Conservation (phyloP, 2,329 filamentous ascomycete genomes). For the Plectosphaerella sp. region DNA sequence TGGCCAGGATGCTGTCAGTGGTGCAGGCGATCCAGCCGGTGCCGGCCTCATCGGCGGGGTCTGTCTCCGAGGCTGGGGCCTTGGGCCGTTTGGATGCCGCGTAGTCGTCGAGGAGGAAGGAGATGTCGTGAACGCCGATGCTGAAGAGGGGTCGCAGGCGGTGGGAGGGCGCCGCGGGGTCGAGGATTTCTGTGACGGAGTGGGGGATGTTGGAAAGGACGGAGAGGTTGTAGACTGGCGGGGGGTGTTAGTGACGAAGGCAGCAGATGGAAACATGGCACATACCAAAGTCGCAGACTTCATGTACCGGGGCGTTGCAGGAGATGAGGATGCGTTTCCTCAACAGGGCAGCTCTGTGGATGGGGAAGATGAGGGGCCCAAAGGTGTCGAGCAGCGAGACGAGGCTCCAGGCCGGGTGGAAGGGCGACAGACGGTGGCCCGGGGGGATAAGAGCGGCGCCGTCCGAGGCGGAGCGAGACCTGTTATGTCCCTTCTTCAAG, state of each 20-base stretch:
- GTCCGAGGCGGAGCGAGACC: conserved; percentile 59
- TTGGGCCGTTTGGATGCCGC: conserved; percentile 35
- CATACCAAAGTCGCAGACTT: conserved; percentile 84
- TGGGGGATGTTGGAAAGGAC: conserved; percentile 83
- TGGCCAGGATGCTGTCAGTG: conserved; percentile 85
- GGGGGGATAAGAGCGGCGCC: conserved; percentile 52
- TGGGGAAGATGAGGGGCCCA: conserved; percentile 85
- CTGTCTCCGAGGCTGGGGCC: conserved; percentile 17
- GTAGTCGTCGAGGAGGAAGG: conserved; percentile 64
- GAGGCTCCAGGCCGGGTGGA: conserved; percentile 84
- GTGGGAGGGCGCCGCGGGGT: conserved; percentile 54
- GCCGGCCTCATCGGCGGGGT: conserved; percentile 41
- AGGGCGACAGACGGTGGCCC: conserved; percentile 65
- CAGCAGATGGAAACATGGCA: neutral
- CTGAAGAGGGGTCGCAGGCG: conserved; percentile 83
- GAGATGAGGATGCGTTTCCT: conserved; percentile 86
- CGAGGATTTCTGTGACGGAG: conserved; percentile 66
- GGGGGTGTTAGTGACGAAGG: conserved; percentile 14
- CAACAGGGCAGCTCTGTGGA: conserved; percentile 81
- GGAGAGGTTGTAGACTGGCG: conserved; percentile 94
- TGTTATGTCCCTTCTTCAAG: conserved; percentile 38
- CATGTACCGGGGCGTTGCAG: conserved; percentile 78
- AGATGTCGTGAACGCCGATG: conserved; percentile 89
- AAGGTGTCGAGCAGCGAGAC: conserved; percentile 74
- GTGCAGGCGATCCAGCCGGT: conserved; percentile 90